Evolutionary conservation across 352 stramenopile genomes (phyloP).

Genomic region (Globisporangium heterothallicum): DNA sequence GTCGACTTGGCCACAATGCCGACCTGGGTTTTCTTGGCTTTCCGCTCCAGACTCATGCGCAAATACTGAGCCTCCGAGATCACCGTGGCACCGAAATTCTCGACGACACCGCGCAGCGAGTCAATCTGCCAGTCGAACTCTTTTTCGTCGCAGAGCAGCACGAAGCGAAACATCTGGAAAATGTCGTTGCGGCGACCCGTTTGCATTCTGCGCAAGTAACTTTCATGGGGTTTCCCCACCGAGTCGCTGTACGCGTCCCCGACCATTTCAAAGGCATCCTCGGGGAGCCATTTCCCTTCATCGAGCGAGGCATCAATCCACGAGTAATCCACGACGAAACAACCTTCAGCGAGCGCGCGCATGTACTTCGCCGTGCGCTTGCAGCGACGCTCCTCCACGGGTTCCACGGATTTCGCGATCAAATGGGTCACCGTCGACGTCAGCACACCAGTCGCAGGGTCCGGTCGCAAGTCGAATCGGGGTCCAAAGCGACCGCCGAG

Average conservation of each 20-base stretch:
- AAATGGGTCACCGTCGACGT: conserved; percentile 68
- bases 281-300: conserved; percentile 56
- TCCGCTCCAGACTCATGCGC: conserved; percentile 17
- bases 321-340: conserved; percentile 68
- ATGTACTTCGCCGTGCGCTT: conserved; percentile 86
- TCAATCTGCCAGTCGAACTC: conserved; percentile 77
- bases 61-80: conserved; percentile 25
- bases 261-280: conserved; percentile 68
- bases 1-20: conserved; percentile 76
- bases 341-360: conserved; percentile 68
- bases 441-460: conserved; percentile 30
- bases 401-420: conserved; percentile 58
- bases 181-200: conserved; percentile 67
- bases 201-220: conserved; percentile 34
- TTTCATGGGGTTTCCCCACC: conserved; percentile 63
- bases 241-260: conserved; percentile 79
- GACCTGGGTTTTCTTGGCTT: conserved; percentile 34
- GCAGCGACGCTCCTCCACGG: conserved; percentile 33
- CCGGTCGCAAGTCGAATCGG: conserved; percentile 61
- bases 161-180: conserved; percentile 70
- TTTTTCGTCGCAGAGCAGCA: conserved; percentile 56
- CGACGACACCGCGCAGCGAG: conserved; percentile 49
- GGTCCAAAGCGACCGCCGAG: conserved; percentile 69
- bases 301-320: conserved; percentile 69
- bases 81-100: conserved; percentile 63